Percentiles rank a stretch among this genome's conserved stretches.
These are phyloP conservation scores for Eucalyptus viminalis DNA, from an alignment of 345 rosid genomes.

Conservation along the genomic window DNA sequence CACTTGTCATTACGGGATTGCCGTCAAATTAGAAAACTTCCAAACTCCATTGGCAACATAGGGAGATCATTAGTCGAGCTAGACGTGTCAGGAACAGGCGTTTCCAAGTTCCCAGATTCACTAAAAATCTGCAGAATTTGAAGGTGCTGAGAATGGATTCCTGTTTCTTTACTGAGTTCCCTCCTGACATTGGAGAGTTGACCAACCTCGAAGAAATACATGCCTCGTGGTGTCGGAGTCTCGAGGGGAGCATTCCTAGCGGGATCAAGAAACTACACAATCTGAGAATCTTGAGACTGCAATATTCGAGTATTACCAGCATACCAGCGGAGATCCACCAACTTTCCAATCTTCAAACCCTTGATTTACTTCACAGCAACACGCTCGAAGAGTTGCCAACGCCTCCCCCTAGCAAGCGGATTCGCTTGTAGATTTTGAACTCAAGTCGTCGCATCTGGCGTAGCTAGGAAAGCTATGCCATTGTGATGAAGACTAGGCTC, in stretches of 20 bases:
- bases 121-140: background rate
- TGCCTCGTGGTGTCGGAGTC: background rate
- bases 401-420: background rate
- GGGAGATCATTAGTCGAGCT: background rate
- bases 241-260: background rate
- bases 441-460: background rate
- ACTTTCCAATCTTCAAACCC: background rate
- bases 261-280: background rate
- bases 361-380: background rate
- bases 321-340: background rate
- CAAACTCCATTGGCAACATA: background rate
- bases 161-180: background rate
- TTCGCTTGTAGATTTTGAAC: background rate
- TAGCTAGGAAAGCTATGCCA: background rate
- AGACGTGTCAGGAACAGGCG: background rate
- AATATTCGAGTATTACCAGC: background rate
- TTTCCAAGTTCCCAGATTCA: background rate
- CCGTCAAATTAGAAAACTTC: background rate
- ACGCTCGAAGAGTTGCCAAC: background rate
- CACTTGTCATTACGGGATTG: background rate
- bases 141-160: background rate
- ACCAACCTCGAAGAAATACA: background rate
- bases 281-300: background rate
- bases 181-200: background rate
- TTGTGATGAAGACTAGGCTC: background rate